phyloP scores from a whole-genome alignment of 139 green algal genomes.

The Volvox reticuliferus region DNA sequence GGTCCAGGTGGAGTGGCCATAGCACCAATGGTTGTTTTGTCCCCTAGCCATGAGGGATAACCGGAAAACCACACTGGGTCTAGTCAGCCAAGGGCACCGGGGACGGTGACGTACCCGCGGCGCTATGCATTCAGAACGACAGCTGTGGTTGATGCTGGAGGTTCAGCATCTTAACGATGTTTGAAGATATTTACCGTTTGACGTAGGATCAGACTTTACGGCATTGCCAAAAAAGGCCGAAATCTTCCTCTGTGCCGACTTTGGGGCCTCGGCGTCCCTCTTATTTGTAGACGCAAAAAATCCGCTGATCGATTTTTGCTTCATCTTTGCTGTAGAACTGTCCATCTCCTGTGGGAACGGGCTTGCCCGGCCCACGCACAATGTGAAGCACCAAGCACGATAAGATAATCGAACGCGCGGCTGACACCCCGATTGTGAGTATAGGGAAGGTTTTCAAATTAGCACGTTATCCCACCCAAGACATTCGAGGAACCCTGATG shows the following conservation, averaged over 20 bases:
- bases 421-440: too few relatives aligned
- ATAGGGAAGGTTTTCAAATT: too few relatives aligned
- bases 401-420: too few relatives aligned
- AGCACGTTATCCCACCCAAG: too few relatives aligned
- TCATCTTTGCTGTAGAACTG: conserved; percentile 32
- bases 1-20: neutral
- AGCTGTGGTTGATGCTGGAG: neutral
- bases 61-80: neutral
- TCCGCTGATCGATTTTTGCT: conserved; percentile 22
- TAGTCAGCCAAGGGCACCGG: neutral
- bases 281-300: conserved; percentile 28
- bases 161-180: neutral
- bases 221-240: conserved; percentile 71
- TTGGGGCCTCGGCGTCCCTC: neutral
- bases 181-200: neutral
- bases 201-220: conserved; percentile 24
- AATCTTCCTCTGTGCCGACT: conserved; percentile 70
- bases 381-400: too few relatives aligned
- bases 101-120: neutral
- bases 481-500: too few relatives aligned
- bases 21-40: conserved; percentile 3
- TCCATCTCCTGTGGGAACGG: neutral
- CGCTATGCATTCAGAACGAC: neutral
- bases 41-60: neutral
- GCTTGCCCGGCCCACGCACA: too few relatives aligned